Evolutionary conservation across 192 early-diverging fungal genomes (phyloP).

Genomic region (Oehlia diaphana): DNA sequence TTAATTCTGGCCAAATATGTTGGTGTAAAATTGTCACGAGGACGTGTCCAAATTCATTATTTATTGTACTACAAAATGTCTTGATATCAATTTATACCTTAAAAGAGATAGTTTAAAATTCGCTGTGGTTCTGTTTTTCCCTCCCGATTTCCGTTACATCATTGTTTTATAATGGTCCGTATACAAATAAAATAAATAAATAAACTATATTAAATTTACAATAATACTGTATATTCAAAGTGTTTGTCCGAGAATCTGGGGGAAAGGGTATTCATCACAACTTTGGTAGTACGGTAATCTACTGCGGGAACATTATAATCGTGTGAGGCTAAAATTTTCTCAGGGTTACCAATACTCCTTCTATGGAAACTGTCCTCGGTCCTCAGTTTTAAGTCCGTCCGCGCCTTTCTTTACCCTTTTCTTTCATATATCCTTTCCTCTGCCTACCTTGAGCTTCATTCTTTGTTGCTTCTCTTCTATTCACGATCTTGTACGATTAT

Average conservation of each 20-base stretch:
- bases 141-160: background rate
- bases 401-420: background rate
- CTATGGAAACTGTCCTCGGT: slow-evolving; percentile 20
- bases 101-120: background rate
- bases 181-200: too few relatives aligned
- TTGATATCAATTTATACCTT: background rate
- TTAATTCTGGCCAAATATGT: too few relatives aligned
- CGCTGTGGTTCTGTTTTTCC: background rate
- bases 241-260: background rate
- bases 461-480: slow-evolving; percentile 2
- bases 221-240: too few relatives aligned
- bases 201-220: background rate
- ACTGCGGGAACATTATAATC: slow-evolving; percentile 8
- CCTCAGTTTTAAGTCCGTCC: slow-evolving; percentile 1
- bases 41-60: background rate
- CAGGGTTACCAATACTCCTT: slow-evolving; percentile 14
- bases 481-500: slow-evolving; percentile 9
- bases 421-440: background rate
- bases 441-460: slow-evolving; percentile 8
- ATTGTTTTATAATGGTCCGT: background rate
- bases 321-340: slow-evolving; percentile 21
- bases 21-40: background rate
- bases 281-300: background rate
- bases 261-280: background rate
- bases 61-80: background rate